These are phyloP conservation scores for Poa pratensis DNA, from an alignment of 176 grass and related monocot genomes.

Conservation along the genomic window DNA sequence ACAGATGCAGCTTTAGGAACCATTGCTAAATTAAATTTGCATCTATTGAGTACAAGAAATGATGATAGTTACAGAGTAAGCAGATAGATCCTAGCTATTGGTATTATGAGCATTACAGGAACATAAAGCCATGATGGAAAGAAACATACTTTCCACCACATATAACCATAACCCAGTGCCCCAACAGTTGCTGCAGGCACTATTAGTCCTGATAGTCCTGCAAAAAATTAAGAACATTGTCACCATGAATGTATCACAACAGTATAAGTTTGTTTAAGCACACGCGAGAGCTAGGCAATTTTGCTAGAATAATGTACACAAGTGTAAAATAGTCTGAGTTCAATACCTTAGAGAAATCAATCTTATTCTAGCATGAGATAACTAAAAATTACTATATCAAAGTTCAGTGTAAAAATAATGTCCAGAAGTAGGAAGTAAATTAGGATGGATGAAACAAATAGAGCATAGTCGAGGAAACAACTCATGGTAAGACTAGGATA, in stretches of 20 bases:
- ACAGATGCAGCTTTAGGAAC: constrained; percentile 11
- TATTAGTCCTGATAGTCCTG: constrained; percentile 78
- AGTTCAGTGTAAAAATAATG: neutral
- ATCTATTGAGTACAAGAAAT: constrained; percentile 16
- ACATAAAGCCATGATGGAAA: constrained; percentile 25
- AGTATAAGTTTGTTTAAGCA: constrained; percentile 1
- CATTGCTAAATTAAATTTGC: neutral
- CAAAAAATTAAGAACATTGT: constrained; percentile 37
- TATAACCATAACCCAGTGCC: constrained; percentile 87
- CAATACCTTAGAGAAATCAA: neutral
- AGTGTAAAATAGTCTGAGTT: neutral
- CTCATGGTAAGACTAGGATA: neutral
- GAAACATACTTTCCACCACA: constrained; percentile 97
- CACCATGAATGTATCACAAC: constrained; percentile 26
- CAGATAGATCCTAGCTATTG: neutral
- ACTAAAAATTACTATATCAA: constrained; percentile 1
- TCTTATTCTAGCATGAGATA: neutral
- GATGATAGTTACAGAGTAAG: neutral
- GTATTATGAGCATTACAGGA: constrained; percentile 30
- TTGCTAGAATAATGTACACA: constrained; percentile 11
- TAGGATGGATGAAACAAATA: neutral
- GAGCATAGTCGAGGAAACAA: neutral
- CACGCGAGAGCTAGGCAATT: neutral
- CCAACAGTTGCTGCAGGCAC: constrained; percentile 90
- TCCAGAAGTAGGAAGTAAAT: constrained; percentile 5